Base-by-base conservation (phyloP, 2,329 filamentous ascomycete genomes). In the Hymenoscyphus infarciens region DNA sequence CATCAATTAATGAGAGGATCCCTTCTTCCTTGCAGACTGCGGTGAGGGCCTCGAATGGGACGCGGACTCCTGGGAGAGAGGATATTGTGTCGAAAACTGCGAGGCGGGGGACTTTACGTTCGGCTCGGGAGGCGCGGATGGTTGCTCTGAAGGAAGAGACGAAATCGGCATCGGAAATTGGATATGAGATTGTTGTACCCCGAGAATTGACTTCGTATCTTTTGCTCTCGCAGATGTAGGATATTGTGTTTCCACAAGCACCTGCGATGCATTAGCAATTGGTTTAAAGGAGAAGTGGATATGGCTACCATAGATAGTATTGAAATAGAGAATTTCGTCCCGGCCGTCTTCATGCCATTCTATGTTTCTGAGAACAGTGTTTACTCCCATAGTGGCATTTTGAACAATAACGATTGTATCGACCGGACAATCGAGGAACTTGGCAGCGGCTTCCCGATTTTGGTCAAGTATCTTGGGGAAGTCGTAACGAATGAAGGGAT, bases 61-160 rank as follows among this genome's bases (percentile, higher is more conserved):
- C 86, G 1, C 87, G 78, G 0, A 96, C 82, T 0, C 91, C 93
- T 0, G 94, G 94, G 25, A 89, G 79, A 31, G 89, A 92, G 8
- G 88, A 87, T 7, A 97, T 86, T 0, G 87, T 88, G 74, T 98
- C 94, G 69, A 94, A 95, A 16, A 94, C 72, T 19, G 88, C 90
- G 10, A 93, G 70, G 15, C 82, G 84, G 0, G 89, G 85, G 2
- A 81, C 84, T 62, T 87, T 85, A 0, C 90, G 89, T 0, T 77
- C 79, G 0, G 71, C 72, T 33, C 80, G 76, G 49, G 86, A 79
- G 4, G 77, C 72, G 1, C 77, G 72, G 5, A 96, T 83, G 0
- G 84, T 81, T 0, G 79, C 75, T 31, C 80, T 78, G 74, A 97
- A 92, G 0, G 76, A 76, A 1, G 75, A 66, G 2, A 93, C 74